phyloP scores from a whole-genome alignment of 192 early-diverging fungal genomes.

The Backusella tuberculispora region DNA sequence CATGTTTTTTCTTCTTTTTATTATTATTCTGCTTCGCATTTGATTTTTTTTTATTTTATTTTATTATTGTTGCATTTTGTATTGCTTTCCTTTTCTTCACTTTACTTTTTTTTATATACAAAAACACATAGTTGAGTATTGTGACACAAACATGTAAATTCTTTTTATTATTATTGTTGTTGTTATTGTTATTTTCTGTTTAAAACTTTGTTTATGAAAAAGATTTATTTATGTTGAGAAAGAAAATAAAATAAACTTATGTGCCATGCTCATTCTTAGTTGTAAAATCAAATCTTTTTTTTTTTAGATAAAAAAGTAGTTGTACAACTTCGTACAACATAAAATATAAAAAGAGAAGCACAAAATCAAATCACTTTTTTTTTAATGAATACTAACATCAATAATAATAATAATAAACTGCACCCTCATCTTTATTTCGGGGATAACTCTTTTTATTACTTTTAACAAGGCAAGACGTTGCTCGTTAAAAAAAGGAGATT shows the following conservation, averaged over 20 bases:
- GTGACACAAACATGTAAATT: background rate
- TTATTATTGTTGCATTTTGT: background rate
- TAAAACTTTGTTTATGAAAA: background rate
- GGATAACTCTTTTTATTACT: background rate
- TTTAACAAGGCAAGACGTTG: background rate
- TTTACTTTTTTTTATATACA: background rate
- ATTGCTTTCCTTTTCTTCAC: conserved; percentile 10
- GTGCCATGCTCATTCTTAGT: conserved; percentile 10
- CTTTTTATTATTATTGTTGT: background rate
- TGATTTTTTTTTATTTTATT: background rate
- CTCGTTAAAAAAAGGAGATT: background rate
- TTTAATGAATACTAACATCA: background rate
- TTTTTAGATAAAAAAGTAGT: background rate
- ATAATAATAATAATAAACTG: no score
- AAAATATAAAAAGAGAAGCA: background rate
- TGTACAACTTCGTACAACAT: background rate
- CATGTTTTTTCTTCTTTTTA: background rate
- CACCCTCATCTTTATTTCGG: background rate
- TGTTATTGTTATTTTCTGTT: background rate
- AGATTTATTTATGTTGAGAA: background rate
- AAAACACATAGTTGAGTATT: background rate
- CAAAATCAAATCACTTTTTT: conserved; percentile 16
- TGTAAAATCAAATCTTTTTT: background rate
- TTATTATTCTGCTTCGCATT: conserved; percentile 9
- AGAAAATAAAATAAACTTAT: conserved; percentile 8